phyloP scores from a whole-genome alignment of 208 protist genomes.

The Trypanosoma cruzi region DNA sequence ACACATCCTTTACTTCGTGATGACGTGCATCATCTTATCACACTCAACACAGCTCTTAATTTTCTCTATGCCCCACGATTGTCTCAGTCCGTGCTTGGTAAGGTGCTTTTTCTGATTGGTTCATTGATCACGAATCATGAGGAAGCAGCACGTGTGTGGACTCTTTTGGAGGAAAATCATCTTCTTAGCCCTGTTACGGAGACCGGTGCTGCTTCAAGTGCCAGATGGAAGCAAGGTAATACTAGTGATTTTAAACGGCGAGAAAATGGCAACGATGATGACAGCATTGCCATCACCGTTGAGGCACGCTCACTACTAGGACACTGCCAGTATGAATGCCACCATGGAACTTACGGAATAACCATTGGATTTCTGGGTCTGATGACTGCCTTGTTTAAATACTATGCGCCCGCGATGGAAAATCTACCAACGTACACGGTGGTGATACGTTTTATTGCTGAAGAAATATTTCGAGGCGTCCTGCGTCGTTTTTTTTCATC shows the following conservation, averaged over 20 bases:
- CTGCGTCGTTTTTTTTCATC: conserved; percentile 52
- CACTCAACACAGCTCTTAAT: conserved; percentile 52
- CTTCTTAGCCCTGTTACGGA: conserved; percentile 34
- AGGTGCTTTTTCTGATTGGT: conserved; percentile 71
- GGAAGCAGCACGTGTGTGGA: conserved; percentile 66
- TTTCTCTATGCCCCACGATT: conserved; percentile 70
- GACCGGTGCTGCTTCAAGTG: neutral
- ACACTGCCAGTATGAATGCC: conserved; percentile 80
- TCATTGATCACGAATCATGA: conserved; percentile 58
- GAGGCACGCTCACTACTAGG: conserved; percentile 64
- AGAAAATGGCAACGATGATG: neutral
- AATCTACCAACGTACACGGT: conserved; percentile 53
- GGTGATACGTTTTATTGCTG: conserved; percentile 73
- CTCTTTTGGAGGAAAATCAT: conserved; percentile 53
- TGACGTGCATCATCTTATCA: conserved; percentile 49
- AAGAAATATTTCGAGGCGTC: conserved; percentile 76
- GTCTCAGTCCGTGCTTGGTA: conserved; percentile 66
- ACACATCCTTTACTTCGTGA: conserved; percentile 49
- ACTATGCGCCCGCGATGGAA: conserved; percentile 45
- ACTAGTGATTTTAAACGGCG: neutral
- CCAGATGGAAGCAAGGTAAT: neutral
- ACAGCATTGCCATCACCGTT: conserved; percentile 16
- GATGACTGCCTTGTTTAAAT: conserved; percentile 66
- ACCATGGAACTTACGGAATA: conserved; percentile 69
- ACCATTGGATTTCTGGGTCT: conserved; percentile 83